phyloP scores from a whole-genome alignment of 2,329 filamentous ascomycete genomes.

The Sclerotinia spermophila region DNA sequence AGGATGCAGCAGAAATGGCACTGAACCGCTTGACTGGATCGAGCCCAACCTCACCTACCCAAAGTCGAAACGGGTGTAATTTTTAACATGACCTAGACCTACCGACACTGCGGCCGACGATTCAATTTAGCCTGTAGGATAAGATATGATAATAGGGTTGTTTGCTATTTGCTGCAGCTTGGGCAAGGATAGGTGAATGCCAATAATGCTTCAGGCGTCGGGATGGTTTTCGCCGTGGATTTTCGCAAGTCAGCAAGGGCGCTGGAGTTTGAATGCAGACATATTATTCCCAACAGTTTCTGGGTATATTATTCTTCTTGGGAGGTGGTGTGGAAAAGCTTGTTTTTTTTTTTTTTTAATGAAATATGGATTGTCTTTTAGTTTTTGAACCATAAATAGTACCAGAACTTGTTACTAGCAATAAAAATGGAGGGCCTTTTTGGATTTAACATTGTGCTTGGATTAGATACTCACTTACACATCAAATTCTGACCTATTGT shows the following conservation, averaged over 20 bases:
- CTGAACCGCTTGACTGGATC: slow-evolving; percentile 52
- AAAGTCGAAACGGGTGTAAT: slow-evolving; percentile 40
- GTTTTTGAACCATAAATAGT: slow-evolving; percentile 7
- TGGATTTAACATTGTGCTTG: not conserved
- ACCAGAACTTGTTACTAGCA: slow-evolving; percentile 11
- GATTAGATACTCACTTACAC: not conserved
- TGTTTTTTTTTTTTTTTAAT: not conserved
- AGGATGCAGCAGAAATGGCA: slow-evolving; percentile 86
- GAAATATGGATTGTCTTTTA: slow-evolving; percentile 11
- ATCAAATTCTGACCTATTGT: not conserved
- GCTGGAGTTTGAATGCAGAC: slow-evolving; percentile 26
- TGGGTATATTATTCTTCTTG: slow-evolving; percentile 16
- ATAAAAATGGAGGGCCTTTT: not conserved
- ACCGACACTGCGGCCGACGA: slow-evolving; percentile 19
- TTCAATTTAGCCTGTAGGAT: slow-evolving; percentile 34
- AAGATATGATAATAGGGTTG: slow-evolving; percentile 27
- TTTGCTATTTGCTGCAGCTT: slow-evolving; percentile 28
- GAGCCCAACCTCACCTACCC: slow-evolving; percentile 42
- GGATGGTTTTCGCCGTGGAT: slow-evolving; percentile 30
- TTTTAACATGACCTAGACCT: slow-evolving; percentile 24
- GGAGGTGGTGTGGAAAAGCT: slow-evolving; percentile 19
- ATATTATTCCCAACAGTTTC: slow-evolving; percentile 5
- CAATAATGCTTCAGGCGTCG: slow-evolving; percentile 33
- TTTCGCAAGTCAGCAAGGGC: slow-evolving; percentile 32
- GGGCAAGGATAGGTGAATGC: slow-evolving; percentile 35